Evolutionary conservation across 257 asterid genomes (phyloP), one percentile per base, ranked within the genome.

Genomic region (Plantago major): DNA sequence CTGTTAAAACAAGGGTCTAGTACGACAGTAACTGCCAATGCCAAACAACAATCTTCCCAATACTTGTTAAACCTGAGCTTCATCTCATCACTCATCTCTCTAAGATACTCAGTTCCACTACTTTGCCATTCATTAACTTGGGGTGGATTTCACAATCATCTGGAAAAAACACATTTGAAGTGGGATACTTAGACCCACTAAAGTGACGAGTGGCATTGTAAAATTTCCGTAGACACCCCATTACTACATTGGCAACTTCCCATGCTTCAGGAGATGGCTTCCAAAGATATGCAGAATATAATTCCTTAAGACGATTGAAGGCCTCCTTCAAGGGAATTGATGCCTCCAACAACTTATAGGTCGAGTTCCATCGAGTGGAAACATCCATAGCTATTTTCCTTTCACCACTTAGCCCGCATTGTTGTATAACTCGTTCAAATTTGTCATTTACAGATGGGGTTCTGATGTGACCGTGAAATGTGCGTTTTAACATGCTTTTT

Each of bases 1-100:
- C 10, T 26, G 45, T 38, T 38, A 47, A 56, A 72, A 38, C 78
- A 54, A 11, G 81, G 81, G 63, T 76, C 78, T 68, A 76, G 55
- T 14, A 72, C 67, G n/a, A 68, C 75, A n/a, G 75, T 78, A 47
- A 72, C 55, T 10, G 73, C 78, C 47, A 72, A 68, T 58, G 65
- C 42, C 16, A 68, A 48, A 68, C 47, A 40, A 40, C 73, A 60
- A 2, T 68, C 73, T 9, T 53, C 60, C 75, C 78, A 72, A 46
- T 76, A 64, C 7, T 54, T 68, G 38, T 68, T 70, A 61, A 76
- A 76, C 22, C 43, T 76, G 5, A 33, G 61, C 58, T 52, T 61
- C 62, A 76, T 60, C 16, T 66, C 67, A n/a, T 6, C 60, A 28
- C 67, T 43, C 61, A 72, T 74, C 67, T 13, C 5, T n/a, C 22